Evolutionary conservation across 805 yeast genomes (phyloP), one percentile per base, ranked within the genome.

Genomic region (Torulaspora indica): DNA sequence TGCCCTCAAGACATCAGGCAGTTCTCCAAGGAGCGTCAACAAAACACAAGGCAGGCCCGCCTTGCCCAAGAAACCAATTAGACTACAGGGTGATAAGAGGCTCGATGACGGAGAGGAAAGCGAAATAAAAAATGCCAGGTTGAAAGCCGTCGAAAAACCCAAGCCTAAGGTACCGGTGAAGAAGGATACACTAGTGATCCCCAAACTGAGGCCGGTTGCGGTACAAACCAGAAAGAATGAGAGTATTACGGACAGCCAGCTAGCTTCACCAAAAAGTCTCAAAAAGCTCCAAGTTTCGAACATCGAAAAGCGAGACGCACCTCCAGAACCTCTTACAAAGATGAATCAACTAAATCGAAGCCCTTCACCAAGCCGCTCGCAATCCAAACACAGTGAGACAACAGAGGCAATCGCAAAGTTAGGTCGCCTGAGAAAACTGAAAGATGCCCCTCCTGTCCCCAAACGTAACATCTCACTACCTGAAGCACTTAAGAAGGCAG

Each of bases 391-490:
- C 8, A 29, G 32, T 15, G 20, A 38, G 29, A 23, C 43, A 8
- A 53, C 53, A 4, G 63, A 58, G 35, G 58, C 60, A 1, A 8
- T 55, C 12, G 32, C 15, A 3, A 52, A 49, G 35, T 43, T 40
- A 9, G 36, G 50, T 3, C 36, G 17, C 13, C 38, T 55, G 29
- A 46, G 37, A 13, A 49, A 43, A 33, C 29, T 42, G 18, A 52
- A 41, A 32, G 45, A 54, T 12, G 54, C 58, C 3, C 60, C 63
- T 6, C 49, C 49, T 0, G 52, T 57, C 7, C 64, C 64, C 4
- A 27, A 51, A 29, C 55, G 66, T 23, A 60, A 61, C 31, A 52
- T 58, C 10, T 59, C 65, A 0, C 37, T 59, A 51, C 63, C 61
- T 10, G 63, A 58, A 39, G 62, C 63, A 1, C 46, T 60, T 13